Conservation (phyloP, 2,329 filamentous ascomycete genomes). For the Fusarium burgessii region DNA sequence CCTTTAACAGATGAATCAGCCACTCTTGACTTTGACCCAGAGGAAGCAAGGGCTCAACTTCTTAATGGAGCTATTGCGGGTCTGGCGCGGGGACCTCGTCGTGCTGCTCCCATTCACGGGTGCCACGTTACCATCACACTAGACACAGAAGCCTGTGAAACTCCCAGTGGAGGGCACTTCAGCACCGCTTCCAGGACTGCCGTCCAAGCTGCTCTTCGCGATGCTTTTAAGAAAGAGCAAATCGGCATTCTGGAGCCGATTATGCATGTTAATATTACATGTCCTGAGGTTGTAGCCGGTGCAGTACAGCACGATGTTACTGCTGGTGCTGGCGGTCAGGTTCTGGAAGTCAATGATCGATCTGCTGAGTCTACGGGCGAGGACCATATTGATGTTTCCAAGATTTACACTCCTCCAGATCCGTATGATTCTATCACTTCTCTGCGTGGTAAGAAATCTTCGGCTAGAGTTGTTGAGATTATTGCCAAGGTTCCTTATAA, state of each 20-base stretch:
- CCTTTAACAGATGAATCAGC: constrained; percentile 62
- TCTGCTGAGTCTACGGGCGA: constrained; percentile 55
- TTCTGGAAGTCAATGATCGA: constrained; percentile 75
- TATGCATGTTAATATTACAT: constrained; percentile 88
- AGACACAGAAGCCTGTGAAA: constrained; percentile 66
- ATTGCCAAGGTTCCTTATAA: constrained; percentile 90
- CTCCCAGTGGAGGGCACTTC: constrained; percentile 76
- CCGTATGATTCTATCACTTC: constrained; percentile 76
- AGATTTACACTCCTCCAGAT: constrained; percentile 89
- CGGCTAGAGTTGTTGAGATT: constrained; percentile 70
- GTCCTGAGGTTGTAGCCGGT: constrained; percentile 84
- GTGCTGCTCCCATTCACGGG: constrained; percentile 82
- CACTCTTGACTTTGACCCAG: constrained; percentile 62
- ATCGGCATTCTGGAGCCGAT: constrained; percentile 89
- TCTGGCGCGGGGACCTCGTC: constrained; percentile 84
- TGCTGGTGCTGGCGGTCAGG: constrained; percentile 76
- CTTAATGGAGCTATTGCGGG: constrained; percentile 86
- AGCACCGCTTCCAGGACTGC: constrained; percentile 71
- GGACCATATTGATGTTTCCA: constrained; percentile 72
- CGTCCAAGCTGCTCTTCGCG: constrained; percentile 75
- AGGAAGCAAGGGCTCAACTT: constrained; percentile 69
- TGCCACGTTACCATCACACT: constrained; percentile 78
- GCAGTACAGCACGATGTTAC: constrained; percentile 85
- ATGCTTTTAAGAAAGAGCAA: constrained; percentile 64
- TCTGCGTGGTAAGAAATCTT: constrained; percentile 63